Evolutionary conservation across 768 basidiomycete genomes (phyloP).

Genomic region (Pisolithus orientalis): DNA sequence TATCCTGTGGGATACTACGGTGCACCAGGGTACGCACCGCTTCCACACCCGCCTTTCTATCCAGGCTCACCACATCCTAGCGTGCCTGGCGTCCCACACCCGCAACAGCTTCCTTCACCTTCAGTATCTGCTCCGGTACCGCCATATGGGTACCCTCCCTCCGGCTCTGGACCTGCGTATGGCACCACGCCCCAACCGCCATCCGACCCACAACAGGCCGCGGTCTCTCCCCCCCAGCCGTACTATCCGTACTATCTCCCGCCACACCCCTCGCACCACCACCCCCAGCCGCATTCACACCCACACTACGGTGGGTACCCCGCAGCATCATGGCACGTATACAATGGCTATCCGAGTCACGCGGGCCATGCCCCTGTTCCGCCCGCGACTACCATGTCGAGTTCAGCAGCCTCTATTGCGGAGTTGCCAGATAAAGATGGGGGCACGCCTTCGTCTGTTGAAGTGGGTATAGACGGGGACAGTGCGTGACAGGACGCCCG

Average conservation of each 20-base stretch:
- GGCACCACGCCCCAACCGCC: conserved; percentile 7
- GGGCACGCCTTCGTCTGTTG: neutral
- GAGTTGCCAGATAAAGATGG: conserved; percentile 19
- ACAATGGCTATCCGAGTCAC: conserved; percentile 26
- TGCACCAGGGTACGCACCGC: conserved; percentile 18
- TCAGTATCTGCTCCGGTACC: conserved; percentile 1
- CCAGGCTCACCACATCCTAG: conserved; percentile 13
- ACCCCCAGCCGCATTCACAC: conserved; percentile 9
- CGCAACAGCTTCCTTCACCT: conserved; percentile 13
- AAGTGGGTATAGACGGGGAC: neutral
- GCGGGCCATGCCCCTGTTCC: conserved; percentile 14
- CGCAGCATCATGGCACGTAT: conserved; percentile 20
- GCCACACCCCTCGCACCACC: conserved; percentile 7
- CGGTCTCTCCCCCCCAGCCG: conserved; percentile 11
- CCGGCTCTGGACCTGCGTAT: conserved; percentile 10
- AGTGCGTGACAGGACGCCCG: neutral
- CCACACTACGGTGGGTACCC: conserved; percentile 25
- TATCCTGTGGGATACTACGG: conserved; percentile 30
- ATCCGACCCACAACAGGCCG: conserved; percentile 20
- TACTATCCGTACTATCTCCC: conserved; percentile 28
- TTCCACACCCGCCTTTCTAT: neutral
- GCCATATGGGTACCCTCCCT: conserved; percentile 19
- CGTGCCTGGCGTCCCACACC: conserved; percentile 14
- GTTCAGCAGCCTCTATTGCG: conserved; percentile 8
- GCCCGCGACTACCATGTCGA: conserved; percentile 6